Evolutionary conservation across 2,329 filamentous ascomycete genomes (phyloP).

Genomic region (Cladophialophora immunda): DNA sequence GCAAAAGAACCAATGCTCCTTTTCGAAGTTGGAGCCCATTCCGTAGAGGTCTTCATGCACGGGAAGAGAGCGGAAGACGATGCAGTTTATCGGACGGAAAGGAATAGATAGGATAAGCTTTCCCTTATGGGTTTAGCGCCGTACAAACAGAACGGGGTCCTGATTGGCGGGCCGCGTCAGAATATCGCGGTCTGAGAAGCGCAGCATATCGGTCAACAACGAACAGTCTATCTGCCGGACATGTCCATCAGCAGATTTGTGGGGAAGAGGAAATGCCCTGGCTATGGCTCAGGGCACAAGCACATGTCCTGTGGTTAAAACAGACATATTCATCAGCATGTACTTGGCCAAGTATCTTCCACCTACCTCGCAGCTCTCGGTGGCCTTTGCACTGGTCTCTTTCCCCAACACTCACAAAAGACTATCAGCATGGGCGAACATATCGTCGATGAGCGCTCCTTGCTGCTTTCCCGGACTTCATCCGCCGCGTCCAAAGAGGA

Average conservation of each 20-base stretch:
- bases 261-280: neutral
- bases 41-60: neutral
- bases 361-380: neutral
- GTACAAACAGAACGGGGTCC: no score
- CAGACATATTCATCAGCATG: neutral
- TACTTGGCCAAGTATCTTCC: slow-evolving; percentile 1
- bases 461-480: slow-evolving; percentile 9
- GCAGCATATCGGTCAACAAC: neutral
- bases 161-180: no score
- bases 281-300: neutral
- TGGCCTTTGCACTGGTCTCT: neutral
- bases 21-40: neutral
- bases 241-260: neutral
- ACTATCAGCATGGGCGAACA: slow-evolving; percentile 1
- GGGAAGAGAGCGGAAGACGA: neutral
- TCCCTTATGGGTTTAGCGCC: slow-evolving; percentile 16
- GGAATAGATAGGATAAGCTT: slow-evolving; percentile 14
- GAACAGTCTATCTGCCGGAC: neutral
- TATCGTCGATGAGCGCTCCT: slow-evolving; percentile 6
- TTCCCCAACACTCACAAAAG: neutral
- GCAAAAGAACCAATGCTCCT: neutral
- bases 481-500: slow-evolving; percentile 1
- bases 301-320: neutral
- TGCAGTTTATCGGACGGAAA: neutral
- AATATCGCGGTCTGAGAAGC: neutral